Evolutionary conservation across 495 filamentous ascomycete species (phyloP).

Genomic region (Xylaria acuta): DNA sequence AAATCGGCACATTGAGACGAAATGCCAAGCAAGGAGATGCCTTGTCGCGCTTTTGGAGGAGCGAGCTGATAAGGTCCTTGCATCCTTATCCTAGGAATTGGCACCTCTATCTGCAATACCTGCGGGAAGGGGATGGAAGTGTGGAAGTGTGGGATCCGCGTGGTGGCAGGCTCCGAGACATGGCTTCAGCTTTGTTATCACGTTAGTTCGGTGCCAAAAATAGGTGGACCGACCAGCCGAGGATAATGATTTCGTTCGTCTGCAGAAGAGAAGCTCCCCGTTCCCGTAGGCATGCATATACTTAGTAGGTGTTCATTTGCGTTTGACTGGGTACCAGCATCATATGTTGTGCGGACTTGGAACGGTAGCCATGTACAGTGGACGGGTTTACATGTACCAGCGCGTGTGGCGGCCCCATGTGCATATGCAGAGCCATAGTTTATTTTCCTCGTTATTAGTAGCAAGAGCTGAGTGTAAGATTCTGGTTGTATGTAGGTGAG

Average conservation of each 20-base stretch:
- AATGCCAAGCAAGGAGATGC: neutral
- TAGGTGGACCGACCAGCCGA: conserved; percentile 1
- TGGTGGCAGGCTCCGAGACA: neutral
- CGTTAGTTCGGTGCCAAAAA: neutral
- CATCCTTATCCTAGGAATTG: neutral
- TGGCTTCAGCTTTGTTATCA: neutral
- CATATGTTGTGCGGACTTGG: neutral
- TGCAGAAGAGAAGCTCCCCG: neutral
- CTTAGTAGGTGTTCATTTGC: neutral
- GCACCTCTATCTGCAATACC: no score
- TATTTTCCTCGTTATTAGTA: neutral
- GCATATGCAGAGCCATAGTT: neutral
- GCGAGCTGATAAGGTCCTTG: neutral
- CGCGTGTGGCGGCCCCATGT: neutral
- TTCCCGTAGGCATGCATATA: neutral
- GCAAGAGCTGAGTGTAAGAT: neutral
- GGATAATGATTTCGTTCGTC: neutral
- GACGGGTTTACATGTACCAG: neutral
- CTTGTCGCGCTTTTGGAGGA: neutral
- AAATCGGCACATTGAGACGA: neutral
- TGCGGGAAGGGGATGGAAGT: no score
- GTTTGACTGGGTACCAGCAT: neutral
- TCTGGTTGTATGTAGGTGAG: neutral
- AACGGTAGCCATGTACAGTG: neutral
- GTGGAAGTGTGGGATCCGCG: neutral